Percentiles rank a stretch among this genome's conserved stretches.
phyloP scores from a whole-genome alignment of 2,329 filamentous ascomycete genomes.

The Emydomyces testavorans region DNA sequence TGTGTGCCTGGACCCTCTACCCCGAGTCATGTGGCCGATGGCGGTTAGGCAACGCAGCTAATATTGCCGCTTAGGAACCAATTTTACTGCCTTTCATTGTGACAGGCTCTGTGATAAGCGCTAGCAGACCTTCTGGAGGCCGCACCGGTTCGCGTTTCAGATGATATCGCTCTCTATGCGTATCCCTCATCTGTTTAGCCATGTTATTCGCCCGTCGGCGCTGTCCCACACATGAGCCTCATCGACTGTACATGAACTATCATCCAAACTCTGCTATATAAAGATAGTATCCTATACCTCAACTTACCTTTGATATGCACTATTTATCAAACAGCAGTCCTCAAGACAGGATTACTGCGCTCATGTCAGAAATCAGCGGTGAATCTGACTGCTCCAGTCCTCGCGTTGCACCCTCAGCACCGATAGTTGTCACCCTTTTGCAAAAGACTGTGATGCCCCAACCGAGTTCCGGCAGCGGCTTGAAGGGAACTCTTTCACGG shows the following conservation, averaged over 20 bases:
- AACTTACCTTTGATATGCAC: background rate
- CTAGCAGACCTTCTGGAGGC: conserved; percentile 1
- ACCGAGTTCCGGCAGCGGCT: background rate
- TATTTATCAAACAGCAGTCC: background rate
- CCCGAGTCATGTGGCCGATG: background rate
- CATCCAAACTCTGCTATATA: background rate
- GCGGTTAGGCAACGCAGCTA: conserved; percentile 2
- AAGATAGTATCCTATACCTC: background rate
- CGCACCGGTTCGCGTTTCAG: conserved; percentile 1
- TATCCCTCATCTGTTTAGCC: background rate
- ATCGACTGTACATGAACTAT: background rate
- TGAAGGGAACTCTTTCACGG: conserved; percentile 16
- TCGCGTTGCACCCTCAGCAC: background rate
- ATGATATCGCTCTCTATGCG: background rate
- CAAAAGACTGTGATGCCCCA: conserved; percentile 5
- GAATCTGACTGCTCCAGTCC: conserved; percentile 9
- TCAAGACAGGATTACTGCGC: background rate
- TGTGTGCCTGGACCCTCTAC: background rate
- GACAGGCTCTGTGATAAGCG: background rate
- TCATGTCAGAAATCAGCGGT: conserved; percentile 7
- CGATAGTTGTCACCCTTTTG: conserved; percentile 4
- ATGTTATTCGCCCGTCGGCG: background rate
- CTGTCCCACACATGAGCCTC: conserved; percentile 8
- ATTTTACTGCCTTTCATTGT: background rate
- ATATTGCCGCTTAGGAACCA: background rate